Evolutionary conservation across 306 rosid genomes (phyloP), one percentile per base, ranked within the genome.

Genomic region (Cucurbita ficifolia): DNA sequence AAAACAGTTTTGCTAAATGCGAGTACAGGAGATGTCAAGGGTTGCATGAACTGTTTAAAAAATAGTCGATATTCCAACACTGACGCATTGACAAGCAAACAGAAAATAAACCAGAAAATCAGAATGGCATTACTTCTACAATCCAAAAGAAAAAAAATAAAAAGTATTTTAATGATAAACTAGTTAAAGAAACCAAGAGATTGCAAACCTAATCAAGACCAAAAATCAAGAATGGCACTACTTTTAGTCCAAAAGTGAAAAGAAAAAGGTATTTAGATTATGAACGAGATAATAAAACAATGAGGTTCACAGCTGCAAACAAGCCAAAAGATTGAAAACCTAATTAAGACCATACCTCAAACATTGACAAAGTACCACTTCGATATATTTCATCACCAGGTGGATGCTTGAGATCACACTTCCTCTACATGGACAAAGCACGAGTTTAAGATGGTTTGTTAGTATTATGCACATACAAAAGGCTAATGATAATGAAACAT

Each of bases 351-450:
- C 86, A 69, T 82, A 95, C 99, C 99, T 95, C 99, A 80, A 95
- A 91, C 99, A 95, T 95, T 51, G 99, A 95, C 80, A 95, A 83
- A n/a, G 99, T 95, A 79, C 97, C 96, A 77, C 95, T 83, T 83
- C 97, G 82, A 79, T 95, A 95, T 76, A 91, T 95, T 86, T 95
- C 97, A 88, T 95, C 99, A 70, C 99, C 99, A 62, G 97, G 99
- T 39, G 99, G 99, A 77, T 95, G 99, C 87, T 95, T 95, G 53
- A 95, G 99, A 85, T 95, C 99, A 75, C 99, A 95, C 83, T 95
- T 95, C 81, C 86, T 91, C 99, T 95, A 73, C 84, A 81, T 29
- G 76, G 64, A 78, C 52, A 38, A 84, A 63, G 16, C 58, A 49
- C 9, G 49, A 46, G 33, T 9, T 64, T 64, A 12, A 45, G 53